These are phyloP conservation scores for Boletus speciosus DNA, from an alignment of 768 basidiomycete genomes.

Conservation along the genomic window DNA sequence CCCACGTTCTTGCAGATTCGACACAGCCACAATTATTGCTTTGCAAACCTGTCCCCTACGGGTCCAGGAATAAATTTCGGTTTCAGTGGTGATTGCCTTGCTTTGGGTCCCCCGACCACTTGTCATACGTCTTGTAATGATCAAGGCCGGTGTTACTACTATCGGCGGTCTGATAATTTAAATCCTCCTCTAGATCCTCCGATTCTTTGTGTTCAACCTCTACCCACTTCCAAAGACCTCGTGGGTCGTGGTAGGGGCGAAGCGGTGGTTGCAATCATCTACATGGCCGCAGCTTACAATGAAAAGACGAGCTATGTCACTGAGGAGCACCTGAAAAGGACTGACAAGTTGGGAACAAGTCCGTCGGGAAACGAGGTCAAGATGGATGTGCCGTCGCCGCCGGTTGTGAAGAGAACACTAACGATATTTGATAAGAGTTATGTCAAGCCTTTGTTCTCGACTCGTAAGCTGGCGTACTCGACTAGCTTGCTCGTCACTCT, in stretches of 20 bases:
- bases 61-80: too few relatives aligned
- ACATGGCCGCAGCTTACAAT: conserved; percentile 48
- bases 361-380: not conserved
- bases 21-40: too few relatives aligned
- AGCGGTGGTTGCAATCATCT: too few relatives aligned
- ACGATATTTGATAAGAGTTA: too few relatives aligned
- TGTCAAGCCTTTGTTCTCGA: too few relatives aligned
- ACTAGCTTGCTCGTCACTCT: conserved; percentile 46
- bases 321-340: conserved; percentile 19
- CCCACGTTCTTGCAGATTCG: too few relatives aligned
- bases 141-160: conserved; percentile 69
- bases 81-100: too few relatives aligned
- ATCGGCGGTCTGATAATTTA: conserved; percentile 68
- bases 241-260: too few relatives aligned
- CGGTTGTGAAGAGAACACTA: conserved; percentile 34
- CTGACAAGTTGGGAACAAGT: conserved; percentile 38
- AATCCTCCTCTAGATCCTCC: conserved; percentile 17
- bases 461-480: conserved; percentile 38
- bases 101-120: too few relatives aligned
- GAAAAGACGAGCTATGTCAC: conserved; percentile 46
- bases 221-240: too few relatives aligned
- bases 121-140: conserved; percentile 20
- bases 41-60: too few relatives aligned
- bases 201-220: too few relatives aligned
- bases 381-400: conserved; percentile 23